These are phyloP conservation scores for Thelephora ganbajun DNA, from an alignment of 768 basidiomycete genomes.

Conservation along the genomic window DNA sequence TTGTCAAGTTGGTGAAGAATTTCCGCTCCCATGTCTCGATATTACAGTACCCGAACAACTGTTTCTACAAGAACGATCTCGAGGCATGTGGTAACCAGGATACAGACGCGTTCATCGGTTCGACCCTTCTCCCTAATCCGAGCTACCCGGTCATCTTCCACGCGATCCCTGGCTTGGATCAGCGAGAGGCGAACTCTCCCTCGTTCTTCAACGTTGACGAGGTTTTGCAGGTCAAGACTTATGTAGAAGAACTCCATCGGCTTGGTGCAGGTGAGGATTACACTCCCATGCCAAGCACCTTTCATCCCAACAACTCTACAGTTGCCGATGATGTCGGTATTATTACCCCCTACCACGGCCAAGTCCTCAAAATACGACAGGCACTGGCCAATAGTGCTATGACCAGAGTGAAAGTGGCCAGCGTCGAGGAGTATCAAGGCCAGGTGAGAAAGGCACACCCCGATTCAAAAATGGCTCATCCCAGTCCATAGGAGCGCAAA, in stretches of 20 bases:
- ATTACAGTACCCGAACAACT: slow-evolving; percentile 39
- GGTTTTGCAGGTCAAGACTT: slow-evolving; percentile 19
- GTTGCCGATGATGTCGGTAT: slow-evolving; percentile 21
- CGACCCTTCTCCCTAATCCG: slow-evolving; percentile 14
- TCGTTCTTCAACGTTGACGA: slow-evolving; percentile 29
- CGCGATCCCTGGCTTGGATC: slow-evolving; percentile 19
- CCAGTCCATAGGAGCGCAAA: slow-evolving; percentile 17
- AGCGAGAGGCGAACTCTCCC: slow-evolving; percentile 20
- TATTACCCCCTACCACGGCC: slow-evolving; percentile 26
- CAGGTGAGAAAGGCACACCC: slow-evolving; percentile 14
- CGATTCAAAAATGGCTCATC: background rate
- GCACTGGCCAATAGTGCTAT: slow-evolving; percentile 9
- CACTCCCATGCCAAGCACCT: background rate
- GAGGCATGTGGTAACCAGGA: slow-evolving; percentile 14
- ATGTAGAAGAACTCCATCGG: slow-evolving; percentile 15
- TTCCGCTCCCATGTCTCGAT: slow-evolving; percentile 44
- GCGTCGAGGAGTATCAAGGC: slow-evolving; percentile 28
- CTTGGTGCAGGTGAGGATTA: slow-evolving; percentile 17
- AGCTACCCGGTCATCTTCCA: slow-evolving; percentile 22
- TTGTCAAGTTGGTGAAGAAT: slow-evolving; percentile 47
- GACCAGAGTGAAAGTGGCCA: slow-evolving; percentile 19
- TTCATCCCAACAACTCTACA: slow-evolving; percentile 1
- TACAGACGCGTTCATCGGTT: slow-evolving; percentile 15
- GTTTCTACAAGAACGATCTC: slow-evolving; percentile 23
- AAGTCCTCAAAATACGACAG: slow-evolving; percentile 19